phyloP scores from a whole-genome alignment of 306 rosid species.

The Cucurbita argyrosperma region DNA sequence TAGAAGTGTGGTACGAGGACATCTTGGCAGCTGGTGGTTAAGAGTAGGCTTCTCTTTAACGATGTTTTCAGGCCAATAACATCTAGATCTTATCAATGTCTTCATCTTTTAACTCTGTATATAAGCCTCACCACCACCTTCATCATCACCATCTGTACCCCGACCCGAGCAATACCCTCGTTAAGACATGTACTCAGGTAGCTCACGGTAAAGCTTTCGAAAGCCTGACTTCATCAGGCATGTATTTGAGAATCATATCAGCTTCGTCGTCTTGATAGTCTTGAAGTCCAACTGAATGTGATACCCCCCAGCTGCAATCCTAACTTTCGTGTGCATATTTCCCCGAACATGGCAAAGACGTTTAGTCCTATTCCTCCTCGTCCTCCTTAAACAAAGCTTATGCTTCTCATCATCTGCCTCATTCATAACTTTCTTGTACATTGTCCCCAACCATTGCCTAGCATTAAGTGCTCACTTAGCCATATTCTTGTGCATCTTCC shows the following conservation, averaged over 20 bases:
- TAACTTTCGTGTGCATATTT: conserved; percentile 39
- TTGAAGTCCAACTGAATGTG: conserved; percentile 30
- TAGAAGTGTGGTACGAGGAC: not conserved
- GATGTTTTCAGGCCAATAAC: not conserved
- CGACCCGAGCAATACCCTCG: conserved; percentile 24
- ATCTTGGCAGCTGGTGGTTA: not conserved
- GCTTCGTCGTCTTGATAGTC: conserved; percentile 40
- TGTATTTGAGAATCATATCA: conserved; percentile 39
- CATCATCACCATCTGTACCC: conserved; percentile 25
- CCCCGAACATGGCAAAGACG: conserved; percentile 32
- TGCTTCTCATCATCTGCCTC: conserved; percentile 41
- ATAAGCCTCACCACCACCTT: conserved; percentile 22
- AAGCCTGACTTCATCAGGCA: conserved; percentile 42
- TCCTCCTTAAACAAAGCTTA: conserved; percentile 38
- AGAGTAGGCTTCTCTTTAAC: not conserved
- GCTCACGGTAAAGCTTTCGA: conserved; percentile 31
- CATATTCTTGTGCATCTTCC: too few species aligned
- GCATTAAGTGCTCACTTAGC: too few species aligned
- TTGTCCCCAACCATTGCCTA: too few species aligned
- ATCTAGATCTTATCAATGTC: conserved; percentile 28
- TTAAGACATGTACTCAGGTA: conserved; percentile 31
- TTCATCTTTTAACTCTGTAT: conserved; percentile 33
- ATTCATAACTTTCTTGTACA: conserved; percentile 8
- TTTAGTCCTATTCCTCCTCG: conserved; percentile 29
- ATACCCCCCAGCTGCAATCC: conserved; percentile 44